A percentile compares a stretch with the other conserved stretches of the same genome.
Evolutionary conservation across 331 rosid species (phyloP).

Genomic region (Rhamnella rubrinervis): DNA sequence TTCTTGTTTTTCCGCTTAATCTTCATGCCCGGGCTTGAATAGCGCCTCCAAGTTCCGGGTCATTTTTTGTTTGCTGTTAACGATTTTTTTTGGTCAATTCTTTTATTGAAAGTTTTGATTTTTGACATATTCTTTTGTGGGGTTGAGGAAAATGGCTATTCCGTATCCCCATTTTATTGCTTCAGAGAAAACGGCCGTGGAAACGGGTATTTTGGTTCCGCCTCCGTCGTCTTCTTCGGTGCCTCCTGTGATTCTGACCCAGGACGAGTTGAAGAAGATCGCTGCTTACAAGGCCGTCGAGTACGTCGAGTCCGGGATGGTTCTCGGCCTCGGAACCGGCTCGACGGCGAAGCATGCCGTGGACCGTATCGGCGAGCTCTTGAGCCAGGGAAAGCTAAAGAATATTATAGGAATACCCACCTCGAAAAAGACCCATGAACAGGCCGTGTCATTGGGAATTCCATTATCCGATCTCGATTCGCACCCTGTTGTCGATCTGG

Average conservation of each 20-base stretch:
- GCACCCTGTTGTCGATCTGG: constrained; percentile 64
- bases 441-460: constrained; percentile 65
- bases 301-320: constrained; percentile 86
- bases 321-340: constrained; percentile 88
- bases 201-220: constrained; percentile 47
- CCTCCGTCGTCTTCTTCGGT: constrained; percentile 38
- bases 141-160: constrained; percentile 44
- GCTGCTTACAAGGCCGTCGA: constrained; percentile 96
- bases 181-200: constrained; percentile 56
- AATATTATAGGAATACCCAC: constrained; percentile 82
- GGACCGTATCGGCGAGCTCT: constrained; percentile 71
- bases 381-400: constrained; percentile 59
- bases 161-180: constrained; percentile 55
- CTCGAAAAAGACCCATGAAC: constrained; percentile 66
- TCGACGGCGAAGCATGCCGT: constrained; percentile 90
- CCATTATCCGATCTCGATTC: constrained; percentile 73
- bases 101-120: background rate
- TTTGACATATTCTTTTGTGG: background rate
- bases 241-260: constrained; percentile 53
- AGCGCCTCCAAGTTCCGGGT: background rate
- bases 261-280: constrained; percentile 81
- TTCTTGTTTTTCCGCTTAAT: background rate
- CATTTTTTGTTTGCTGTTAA: background rate
- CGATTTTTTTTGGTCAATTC: background rate
- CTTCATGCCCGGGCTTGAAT: background rate